Evolutionary conservation across 352 stramenopile species (phyloP), one percentile per base, ranked within the genome.

Genomic region (Globisporangium canariense): DNA sequence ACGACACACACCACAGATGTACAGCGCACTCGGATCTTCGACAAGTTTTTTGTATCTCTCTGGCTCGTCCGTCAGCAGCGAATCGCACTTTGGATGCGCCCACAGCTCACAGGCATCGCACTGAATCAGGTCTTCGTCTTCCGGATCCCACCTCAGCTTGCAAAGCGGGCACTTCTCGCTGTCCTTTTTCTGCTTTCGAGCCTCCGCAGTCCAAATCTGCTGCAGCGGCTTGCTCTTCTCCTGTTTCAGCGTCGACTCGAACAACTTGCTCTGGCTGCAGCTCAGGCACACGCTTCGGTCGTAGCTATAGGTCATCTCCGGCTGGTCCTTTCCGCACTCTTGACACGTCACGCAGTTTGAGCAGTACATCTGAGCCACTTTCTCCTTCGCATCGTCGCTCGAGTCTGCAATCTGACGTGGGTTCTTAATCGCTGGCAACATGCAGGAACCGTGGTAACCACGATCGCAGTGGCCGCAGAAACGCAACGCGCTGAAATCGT

Each of bases 31-130:
- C 1, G 81, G 64, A 50, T 93, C 79, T 20, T 80, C 73, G 11
- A 91, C 82, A 4, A 94, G 73, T 9, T 57, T 71, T n/a, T 88
- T 65, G 62, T 95, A 92, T 8, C 76, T 78, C 46, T 71, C 73
- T 0, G 83, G 76, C 20, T 95, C 77, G 5, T 77, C 66, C 1
- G 76, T 83, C 9, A 94, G 75, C 6, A 90, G 52, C 0, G 55
- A 54, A 56, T 96, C 88, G 50, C 88, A 96, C 4, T 72, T 71
- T n/a, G 83, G 83, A 62, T 96, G 88, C 1, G 81, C 86, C 88
- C 88, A 96, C 6, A 75, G 76, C 61, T 96, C 88, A 38, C 89
- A 96, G 1, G 77, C 81, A 60, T 97, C 90, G 45, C 89, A 96
- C 52, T 96, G 89, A 50, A 97, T 93, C 2, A 96, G 64, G 14